A percentile compares a stretch with the other conserved stretches of the same genome.
Evolutionary conservation across 139 green algal genomes (phyloP).

Genomic region (Micromonas pusilla): DNA sequence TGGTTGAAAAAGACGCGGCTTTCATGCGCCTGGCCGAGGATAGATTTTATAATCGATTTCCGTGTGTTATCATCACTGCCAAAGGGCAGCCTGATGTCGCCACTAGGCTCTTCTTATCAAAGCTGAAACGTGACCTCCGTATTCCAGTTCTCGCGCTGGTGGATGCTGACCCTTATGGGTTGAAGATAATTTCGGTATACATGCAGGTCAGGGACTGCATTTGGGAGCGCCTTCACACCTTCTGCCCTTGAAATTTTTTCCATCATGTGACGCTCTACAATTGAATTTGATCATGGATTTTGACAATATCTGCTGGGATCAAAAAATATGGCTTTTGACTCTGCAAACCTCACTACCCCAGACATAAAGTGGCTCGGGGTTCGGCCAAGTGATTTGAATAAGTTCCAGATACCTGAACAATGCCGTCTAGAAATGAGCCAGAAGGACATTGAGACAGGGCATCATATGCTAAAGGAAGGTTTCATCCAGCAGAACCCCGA

Average conservation of each 20-base stretch:
- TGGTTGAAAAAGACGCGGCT: slow-evolving; percentile 96
- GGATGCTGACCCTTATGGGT: slow-evolving; percentile 88
- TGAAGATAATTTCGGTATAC: slow-evolving; percentile 96
- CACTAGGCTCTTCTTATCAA: slow-evolving; percentile 79
- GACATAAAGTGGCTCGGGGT: slow-evolving; percentile 90
- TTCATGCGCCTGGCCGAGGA: slow-evolving; percentile 95
- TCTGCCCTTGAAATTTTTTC: not conserved
- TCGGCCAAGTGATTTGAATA: slow-evolving; percentile 55
- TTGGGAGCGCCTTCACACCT: not conserved
- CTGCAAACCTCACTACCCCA: slow-evolving; percentile 84
- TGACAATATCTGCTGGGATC: no score
- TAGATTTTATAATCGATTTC: slow-evolving; percentile 93
- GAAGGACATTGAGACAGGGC: slow-evolving; percentile 49
- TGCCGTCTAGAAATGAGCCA: slow-evolving; percentile 91
- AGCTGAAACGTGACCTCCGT: slow-evolving; percentile 70
- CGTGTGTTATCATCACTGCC: slow-evolving; percentile 94
- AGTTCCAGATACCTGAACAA: slow-evolving; percentile 85
- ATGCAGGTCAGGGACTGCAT: slow-evolving; percentile 45
- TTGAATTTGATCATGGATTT: no score
- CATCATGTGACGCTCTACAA: not conserved
- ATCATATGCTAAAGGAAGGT: slow-evolving; percentile 85
- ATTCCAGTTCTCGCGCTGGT: slow-evolving; percentile 90
- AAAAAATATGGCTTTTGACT: slow-evolving; percentile 87
- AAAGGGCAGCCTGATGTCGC: slow-evolving; percentile 97
- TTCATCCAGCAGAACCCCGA: slow-evolving; percentile 84